Evolutionary conservation across 2,329 filamentous ascomycete species (phyloP).

Genomic region (Botrytis hyacinthi): DNA sequence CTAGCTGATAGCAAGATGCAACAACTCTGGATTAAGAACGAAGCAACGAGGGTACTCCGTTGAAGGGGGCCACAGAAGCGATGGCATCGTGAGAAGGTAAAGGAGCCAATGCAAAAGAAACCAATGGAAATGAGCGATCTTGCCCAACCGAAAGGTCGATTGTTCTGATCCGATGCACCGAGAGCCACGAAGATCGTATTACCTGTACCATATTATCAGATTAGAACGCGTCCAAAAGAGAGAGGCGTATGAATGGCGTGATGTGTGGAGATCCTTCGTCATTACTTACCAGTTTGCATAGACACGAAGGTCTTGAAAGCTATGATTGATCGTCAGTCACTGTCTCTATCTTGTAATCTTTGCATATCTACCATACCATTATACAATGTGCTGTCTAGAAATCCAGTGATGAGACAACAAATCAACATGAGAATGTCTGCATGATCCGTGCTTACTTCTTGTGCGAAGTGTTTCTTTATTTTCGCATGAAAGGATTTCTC

Average conservation of each 20-base stretch:
- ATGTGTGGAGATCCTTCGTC: not conserved
- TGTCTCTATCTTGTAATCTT: not conserved
- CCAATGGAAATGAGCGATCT: constrained; percentile 67
- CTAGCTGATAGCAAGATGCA: constrained; percentile 52
- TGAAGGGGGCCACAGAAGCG: constrained; percentile 51
- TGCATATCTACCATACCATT: constrained; percentile 15
- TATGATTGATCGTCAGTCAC: constrained; percentile 17
- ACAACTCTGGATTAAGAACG: constrained; percentile 53
- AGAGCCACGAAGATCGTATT: constrained; percentile 80
- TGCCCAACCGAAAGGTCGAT: constrained; percentile 58
- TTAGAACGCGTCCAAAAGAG: no score
- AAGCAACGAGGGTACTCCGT: constrained; percentile 62
- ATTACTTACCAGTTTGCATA: constrained; percentile 61
- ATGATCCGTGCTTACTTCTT: constrained; percentile 18
- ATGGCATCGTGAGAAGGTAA: constrained; percentile 68
- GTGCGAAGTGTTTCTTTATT: constrained; percentile 7
- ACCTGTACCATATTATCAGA: constrained; percentile 42
- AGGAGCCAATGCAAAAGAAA: constrained; percentile 69
- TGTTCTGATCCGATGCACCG: constrained; percentile 58
- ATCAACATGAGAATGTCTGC: constrained; percentile 48
- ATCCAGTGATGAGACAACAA: constrained; percentile 74
- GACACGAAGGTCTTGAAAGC: constrained; percentile 23
- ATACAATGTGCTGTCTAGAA: constrained; percentile 64
- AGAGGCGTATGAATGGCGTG: not conserved
- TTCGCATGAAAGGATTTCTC: not conserved